phyloP scores from a whole-genome alignment of 129 eudicot genomes.

The Artemisia annua region DNA sequence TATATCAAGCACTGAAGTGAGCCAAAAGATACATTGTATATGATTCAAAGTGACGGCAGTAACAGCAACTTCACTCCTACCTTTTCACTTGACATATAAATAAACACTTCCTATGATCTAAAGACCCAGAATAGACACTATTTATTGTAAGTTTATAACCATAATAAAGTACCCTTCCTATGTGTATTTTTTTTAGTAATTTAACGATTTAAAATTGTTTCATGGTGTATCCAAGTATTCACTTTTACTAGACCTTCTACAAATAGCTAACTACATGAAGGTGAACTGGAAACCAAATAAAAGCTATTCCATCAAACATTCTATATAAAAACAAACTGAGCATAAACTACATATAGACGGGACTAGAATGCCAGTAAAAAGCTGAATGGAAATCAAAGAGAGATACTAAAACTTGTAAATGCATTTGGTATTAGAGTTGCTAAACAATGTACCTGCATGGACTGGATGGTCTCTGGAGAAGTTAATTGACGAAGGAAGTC shows the following conservation, averaged over 20 bases:
- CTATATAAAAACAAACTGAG: too few relatives aligned
- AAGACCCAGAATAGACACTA: too few relatives aligned
- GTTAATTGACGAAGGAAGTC: constrained; percentile 68
- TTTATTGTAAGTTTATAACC: not conserved
- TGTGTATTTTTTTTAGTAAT: not conserved
- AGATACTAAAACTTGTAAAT: not conserved
- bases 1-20: not conserved
- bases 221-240: not conserved
- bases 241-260: not conserved
- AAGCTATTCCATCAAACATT: not conserved
- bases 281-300: not conserved
- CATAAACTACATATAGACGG: not conserved
- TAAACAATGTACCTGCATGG: constrained; percentile 70
- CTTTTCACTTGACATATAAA: not conserved
- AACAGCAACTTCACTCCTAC: not conserved
- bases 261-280: not conserved
- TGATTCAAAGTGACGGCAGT: not conserved
- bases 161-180: constrained; percentile 11
- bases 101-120: not conserved
- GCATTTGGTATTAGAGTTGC: not conserved
- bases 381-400: not conserved
- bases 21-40: not conserved
- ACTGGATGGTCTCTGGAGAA: constrained; percentile 86
- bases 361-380: not conserved
- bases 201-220: constrained; percentile 10